Percentiles rank a stretch among this genome's conserved stretches.
phyloP scores from a whole-genome alignment of 352 stramenopile species.

The Detonula confervacea region DNA sequence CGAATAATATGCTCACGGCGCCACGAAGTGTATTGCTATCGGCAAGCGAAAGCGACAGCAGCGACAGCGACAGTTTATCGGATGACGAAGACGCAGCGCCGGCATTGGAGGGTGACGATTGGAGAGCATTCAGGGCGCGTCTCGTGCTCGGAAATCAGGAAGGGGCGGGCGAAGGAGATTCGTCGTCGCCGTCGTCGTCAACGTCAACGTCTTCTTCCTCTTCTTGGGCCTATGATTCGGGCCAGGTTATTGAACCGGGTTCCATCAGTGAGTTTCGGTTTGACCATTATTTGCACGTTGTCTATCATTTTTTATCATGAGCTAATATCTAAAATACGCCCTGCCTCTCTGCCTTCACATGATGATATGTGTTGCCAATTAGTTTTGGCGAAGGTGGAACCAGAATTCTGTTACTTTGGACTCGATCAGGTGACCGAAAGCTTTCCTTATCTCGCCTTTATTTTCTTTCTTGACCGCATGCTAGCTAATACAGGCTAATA shows the following conservation, averaged over 20 bases:
- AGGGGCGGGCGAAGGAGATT: constrained; percentile 19
- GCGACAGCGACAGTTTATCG: constrained; percentile 3
- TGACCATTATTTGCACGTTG: no score
- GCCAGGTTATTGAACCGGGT: constrained; percentile 57
- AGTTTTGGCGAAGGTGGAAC: constrained; percentile 46
- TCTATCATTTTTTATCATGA: constrained; percentile 13
- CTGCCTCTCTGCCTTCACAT: background rate
- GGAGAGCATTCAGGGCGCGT: constrained; percentile 58
- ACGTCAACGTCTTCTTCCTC: no score
- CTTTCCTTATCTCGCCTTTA: background rate
- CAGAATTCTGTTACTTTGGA: constrained; percentile 60
- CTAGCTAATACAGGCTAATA: no score
- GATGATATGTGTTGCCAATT: background rate
- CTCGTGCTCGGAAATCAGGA: constrained; percentile 24
- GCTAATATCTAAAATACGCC: background rate
- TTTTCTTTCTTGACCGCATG: background rate
- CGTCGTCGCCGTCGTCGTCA: constrained; percentile 4
- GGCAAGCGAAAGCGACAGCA: background rate
- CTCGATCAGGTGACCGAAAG: constrained; percentile 55
- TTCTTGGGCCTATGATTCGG: constrained; percentile 63
- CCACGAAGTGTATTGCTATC: background rate
- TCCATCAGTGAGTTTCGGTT: constrained; percentile 32
- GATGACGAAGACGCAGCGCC: constrained; percentile 37
- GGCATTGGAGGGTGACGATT: constrained; percentile 36
- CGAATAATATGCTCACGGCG: no score